These are phyloP conservation scores for Aspergillus fischeri DNA, from an alignment of 2,329 filamentous ascomycete species.

Conservation along the genomic window DNA sequence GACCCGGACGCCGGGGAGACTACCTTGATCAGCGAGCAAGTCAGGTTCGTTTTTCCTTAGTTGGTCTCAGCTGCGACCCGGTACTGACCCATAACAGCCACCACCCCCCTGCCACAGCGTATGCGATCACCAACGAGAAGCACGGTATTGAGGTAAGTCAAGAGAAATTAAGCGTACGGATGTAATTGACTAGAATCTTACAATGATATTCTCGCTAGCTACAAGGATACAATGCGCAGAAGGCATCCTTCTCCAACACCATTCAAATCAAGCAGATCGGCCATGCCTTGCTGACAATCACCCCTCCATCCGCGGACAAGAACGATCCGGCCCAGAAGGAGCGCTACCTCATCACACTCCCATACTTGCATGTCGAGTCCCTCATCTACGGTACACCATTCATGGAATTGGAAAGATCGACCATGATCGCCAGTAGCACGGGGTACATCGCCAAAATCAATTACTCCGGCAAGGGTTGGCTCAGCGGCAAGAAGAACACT, in stretches of 20 bases:
- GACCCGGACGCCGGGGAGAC: constrained; percentile 66
- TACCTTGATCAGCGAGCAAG: constrained; percentile 87
- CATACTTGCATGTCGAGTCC: constrained; percentile 87
- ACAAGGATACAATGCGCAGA: constrained; percentile 90
- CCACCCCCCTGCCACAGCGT: constrained; percentile 92
- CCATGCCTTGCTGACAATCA: constrained; percentile 75
- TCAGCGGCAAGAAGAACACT: constrained; percentile 92
- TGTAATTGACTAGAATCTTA: background rate
- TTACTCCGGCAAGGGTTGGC: constrained; percentile 90
- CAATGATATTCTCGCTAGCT: constrained; percentile 32
- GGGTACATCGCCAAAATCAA: constrained; percentile 88
- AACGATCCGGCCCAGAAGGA: constrained; percentile 46
- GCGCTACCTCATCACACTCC: constrained; percentile 86
- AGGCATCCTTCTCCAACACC: constrained; percentile 87
- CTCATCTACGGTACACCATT: constrained; percentile 72
- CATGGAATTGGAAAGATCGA: constrained; percentile 81
- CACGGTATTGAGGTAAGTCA: constrained; percentile 63
- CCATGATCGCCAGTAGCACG: constrained; percentile 79
- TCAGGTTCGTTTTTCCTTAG: constrained; percentile 50
- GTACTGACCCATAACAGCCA: constrained; percentile 50
- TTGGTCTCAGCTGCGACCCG: background rate
- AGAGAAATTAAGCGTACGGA: background rate
- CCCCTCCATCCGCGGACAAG: constrained; percentile 50
- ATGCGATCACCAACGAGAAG: constrained; percentile 82
- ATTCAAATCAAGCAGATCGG: constrained; percentile 95